Percentiles rank a stretch among this genome's conserved stretches.
These are phyloP conservation scores for Jaminaea rosea DNA, from an alignment of 1,284 basidiomycete genomes.

Conservation along the genomic window DNA sequence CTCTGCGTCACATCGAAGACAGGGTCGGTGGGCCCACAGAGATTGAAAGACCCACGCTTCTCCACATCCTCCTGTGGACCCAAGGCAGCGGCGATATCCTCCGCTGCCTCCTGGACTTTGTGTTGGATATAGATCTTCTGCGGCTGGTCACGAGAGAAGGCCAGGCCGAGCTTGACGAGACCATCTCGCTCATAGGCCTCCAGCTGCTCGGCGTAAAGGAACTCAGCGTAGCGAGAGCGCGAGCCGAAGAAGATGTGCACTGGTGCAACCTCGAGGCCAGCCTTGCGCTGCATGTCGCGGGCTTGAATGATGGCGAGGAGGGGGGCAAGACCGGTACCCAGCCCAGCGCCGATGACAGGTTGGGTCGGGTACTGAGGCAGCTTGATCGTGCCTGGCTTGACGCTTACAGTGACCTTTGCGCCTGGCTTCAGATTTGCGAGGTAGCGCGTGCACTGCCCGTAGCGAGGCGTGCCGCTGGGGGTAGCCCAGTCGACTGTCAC, in stretches of 20 bases:
- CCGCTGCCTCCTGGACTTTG: constrained; percentile 86
- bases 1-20: constrained; percentile 95
- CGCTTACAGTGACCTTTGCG: constrained; percentile 89
- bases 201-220: constrained; percentile 84
- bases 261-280: constrained; percentile 74
- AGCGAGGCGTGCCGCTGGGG: constrained; percentile 67
- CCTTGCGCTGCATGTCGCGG: constrained; percentile 69
- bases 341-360: constrained; percentile 95
- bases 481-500: constrained; percentile 93
- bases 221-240: constrained; percentile 85
- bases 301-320: constrained; percentile 98
- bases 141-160: constrained; percentile 93
- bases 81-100: constrained; percentile 48
- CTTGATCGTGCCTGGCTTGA: constrained; percentile 99
- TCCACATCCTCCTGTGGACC: constrained; percentile 50
- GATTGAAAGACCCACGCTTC: constrained; percentile 64
- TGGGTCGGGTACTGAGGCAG: constrained; percentile 75
- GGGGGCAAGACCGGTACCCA: constrained; percentile 93
- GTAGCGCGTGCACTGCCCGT: constrained; percentile 94
- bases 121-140: constrained; percentile 74
- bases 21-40: constrained; percentile 97
- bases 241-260: constrained; percentile 98
- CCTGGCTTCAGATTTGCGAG: constrained; percentile 73
- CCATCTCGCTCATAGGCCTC: constrained; percentile 64
- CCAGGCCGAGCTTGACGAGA: constrained; percentile 76